Conservation (phyloP, 805 yeast genomes). For the Blastobotrys parvus region DNA sequence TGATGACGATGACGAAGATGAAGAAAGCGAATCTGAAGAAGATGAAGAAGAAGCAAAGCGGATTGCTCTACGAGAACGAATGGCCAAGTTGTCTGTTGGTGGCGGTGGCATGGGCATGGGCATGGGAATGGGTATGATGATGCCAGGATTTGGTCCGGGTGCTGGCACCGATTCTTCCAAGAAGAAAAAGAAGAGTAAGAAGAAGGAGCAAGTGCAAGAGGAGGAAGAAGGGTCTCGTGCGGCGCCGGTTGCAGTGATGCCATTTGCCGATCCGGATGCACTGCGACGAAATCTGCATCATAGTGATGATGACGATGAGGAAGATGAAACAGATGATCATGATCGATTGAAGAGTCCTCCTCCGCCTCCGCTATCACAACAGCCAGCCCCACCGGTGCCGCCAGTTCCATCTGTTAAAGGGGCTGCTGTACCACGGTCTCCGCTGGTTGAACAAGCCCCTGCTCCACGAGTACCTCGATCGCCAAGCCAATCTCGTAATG, state of each 20-base stretch:
- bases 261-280: slow-evolving; percentile 37
- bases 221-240: slow-evolving; percentile 12
- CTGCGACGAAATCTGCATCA: slow-evolving; percentile 18
- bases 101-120: slow-evolving; percentile 46
- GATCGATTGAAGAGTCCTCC: slow-evolving; percentile 2
- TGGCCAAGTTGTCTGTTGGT: slow-evolving; percentile 95
- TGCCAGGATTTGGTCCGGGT: slow-evolving; percentile 27
- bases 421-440: not conserved
- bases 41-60: slow-evolving; percentile 51
- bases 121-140: slow-evolving; percentile 5
- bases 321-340: slow-evolving; percentile 24
- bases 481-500: not conserved
- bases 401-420: not conserved
- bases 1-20: slow-evolving; percentile 25
- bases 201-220: slow-evolving; percentile 17
- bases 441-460: not conserved
- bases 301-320: slow-evolving; percentile 12
- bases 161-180: slow-evolving; percentile 18
- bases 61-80: slow-evolving; percentile 74
- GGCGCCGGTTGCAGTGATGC: slow-evolving; percentile 45
- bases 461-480: not conserved
- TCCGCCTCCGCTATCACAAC: slow-evolving; percentile 3
- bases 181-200: slow-evolving; percentile 21
- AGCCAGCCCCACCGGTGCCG: slow-evolving; percentile 1
- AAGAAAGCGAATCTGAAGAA: slow-evolving; percentile 28